A percentile compares a stretch with the other conserved stretches of the same genome.
Conservation (phyloP, 495 filamentous ascomycete genomes). For the Cenococcum geophilum region DNA sequence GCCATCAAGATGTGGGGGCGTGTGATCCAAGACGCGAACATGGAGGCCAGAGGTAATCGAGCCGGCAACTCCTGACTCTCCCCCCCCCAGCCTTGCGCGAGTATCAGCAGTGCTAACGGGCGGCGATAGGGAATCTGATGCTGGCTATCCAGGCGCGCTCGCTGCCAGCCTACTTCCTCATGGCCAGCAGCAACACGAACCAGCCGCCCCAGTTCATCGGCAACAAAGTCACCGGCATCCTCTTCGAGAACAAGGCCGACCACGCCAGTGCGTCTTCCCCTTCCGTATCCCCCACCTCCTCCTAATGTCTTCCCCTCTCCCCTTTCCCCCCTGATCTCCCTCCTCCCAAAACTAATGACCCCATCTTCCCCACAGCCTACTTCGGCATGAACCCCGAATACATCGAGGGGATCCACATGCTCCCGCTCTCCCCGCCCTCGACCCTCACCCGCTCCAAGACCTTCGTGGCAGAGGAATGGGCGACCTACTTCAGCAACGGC, state of each 20-base stretch:
- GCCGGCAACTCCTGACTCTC: not conserved
- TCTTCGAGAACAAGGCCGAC: conserved; percentile 96
- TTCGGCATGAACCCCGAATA: conserved; percentile 76
- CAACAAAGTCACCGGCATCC: conserved; percentile 84
- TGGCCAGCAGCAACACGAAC: conserved; percentile 61
- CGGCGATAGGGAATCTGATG: not conserved
- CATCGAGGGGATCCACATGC: conserved; percentile 93
- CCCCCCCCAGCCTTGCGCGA: not conserved
- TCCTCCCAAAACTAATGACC: too few species aligned
- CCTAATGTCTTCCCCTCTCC: not conserved
- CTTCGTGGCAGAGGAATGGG: conserved; percentile 85
- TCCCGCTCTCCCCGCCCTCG: conserved; percentile 70
- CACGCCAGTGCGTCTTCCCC: conserved; percentile 52
- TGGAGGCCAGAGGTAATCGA: conserved; percentile 68
- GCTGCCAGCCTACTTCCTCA: conserved; percentile 61
- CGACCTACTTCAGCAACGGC: conserved; percentile 60
- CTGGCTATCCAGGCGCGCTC: conserved; percentile 11
- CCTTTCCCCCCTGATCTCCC: not conserved
- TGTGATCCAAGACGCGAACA: conserved; percentile 62
- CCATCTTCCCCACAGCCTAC: conserved; percentile 61
- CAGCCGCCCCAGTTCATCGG: conserved; percentile 69
- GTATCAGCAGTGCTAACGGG: not conserved
- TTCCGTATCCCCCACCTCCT: not conserved
- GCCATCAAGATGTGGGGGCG: conserved; percentile 90
- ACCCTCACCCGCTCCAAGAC: conserved; percentile 55